phyloP scores from a whole-genome alignment of 2,329 filamentous ascomycete genomes.

The Diaporthe vexans region DNA sequence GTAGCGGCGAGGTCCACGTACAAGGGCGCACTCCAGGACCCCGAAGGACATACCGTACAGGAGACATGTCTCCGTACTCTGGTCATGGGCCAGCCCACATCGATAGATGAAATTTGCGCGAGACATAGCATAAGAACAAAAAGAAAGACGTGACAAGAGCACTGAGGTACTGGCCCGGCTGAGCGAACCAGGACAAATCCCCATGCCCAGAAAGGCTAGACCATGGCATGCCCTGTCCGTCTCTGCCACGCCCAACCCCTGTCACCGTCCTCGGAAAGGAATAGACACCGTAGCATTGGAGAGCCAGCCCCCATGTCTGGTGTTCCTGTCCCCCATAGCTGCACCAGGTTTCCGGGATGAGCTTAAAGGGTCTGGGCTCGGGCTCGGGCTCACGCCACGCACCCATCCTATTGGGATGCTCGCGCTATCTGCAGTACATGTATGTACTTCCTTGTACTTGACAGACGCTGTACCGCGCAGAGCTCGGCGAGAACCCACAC shows the following conservation, averaged over 20 bases:
- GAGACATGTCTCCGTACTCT: not conserved
- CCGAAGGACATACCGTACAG: not conserved
- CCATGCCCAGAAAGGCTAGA: conserved; percentile 33
- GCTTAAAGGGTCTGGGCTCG: conserved; percentile 42
- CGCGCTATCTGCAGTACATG: conserved; percentile 8
- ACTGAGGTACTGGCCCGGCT: conserved; percentile 11
- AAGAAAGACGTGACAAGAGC: conserved; percentile 10
- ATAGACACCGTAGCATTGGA: conserved; percentile 30
- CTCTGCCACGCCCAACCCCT: conserved; percentile 30
- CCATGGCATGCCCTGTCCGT: conserved; percentile 6
- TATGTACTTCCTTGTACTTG: conserved; percentile 14
- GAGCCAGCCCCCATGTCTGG: conserved; percentile 35
- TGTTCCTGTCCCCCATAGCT: conserved; percentile 40
- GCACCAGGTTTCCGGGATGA: conserved; percentile 47
- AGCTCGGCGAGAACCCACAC: conserved; percentile 21
- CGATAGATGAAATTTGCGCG: conserved; percentile 9
- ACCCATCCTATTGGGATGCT: conserved; percentile 32
- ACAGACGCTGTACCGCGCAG: not conserved
- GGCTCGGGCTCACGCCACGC: conserved; percentile 38
- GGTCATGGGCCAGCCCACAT: not conserved
- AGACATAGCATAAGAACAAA: conserved; percentile 33
- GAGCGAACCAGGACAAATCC: conserved; percentile 14
- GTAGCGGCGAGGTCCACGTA: not conserved
- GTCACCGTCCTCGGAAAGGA: conserved; percentile 28
- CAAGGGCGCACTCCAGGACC: not conserved